phyloP scores from a whole-genome alignment of 1,284 basidiomycete genomes.

The Cryptococcus depauperatus region DNA sequence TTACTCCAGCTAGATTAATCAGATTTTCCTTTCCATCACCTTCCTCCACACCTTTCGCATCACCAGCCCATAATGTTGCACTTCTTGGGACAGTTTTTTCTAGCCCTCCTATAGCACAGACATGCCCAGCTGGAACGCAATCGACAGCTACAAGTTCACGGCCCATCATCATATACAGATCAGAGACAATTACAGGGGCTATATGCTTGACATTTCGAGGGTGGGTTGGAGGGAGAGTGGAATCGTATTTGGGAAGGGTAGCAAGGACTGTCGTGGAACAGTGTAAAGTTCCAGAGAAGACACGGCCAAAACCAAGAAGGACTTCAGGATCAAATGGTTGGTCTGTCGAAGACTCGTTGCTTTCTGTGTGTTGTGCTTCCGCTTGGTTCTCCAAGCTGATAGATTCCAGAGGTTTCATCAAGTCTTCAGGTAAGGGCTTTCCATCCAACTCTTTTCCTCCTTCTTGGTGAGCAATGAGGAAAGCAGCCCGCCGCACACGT shows the following conservation, averaged over 20 bases:
- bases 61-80: conserved; percentile 75
- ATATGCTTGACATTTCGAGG: conserved; percentile 65
- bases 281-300: conserved; percentile 81
- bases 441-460: conserved; percentile 14
- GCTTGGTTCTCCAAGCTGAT: conserved; percentile 16
- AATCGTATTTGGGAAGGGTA: conserved; percentile 82
- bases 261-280: conserved; percentile 61
- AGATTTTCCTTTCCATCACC: conserved; percentile 46
- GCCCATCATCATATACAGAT: conserved; percentile 97
- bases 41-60: conserved; percentile 45
- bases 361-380: conserved; percentile 4
- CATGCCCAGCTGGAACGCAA: conserved; percentile 84
- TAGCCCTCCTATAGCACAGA: conserved; percentile 86
- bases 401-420: conserved; percentile 18
- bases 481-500: conserved; percentile 51
- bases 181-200: conserved; percentile 56
- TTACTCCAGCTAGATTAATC: conserved; percentile 75
- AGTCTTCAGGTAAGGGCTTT: conserved; percentile 13
- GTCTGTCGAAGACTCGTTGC: not conserved
- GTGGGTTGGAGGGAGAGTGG: conserved; percentile 58
- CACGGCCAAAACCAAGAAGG: conserved; percentile 81
- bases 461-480: conserved; percentile 33
- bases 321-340: conserved; percentile 48
- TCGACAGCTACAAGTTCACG: conserved; percentile 78
- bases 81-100: conserved; percentile 85